A percentile compares a stretch with the other conserved stretches of the same genome.
Evolutionary conservation across 1,139 yeast genomes (phyloP).

Genomic region (Casaregolazyma suthepensis): DNA sequence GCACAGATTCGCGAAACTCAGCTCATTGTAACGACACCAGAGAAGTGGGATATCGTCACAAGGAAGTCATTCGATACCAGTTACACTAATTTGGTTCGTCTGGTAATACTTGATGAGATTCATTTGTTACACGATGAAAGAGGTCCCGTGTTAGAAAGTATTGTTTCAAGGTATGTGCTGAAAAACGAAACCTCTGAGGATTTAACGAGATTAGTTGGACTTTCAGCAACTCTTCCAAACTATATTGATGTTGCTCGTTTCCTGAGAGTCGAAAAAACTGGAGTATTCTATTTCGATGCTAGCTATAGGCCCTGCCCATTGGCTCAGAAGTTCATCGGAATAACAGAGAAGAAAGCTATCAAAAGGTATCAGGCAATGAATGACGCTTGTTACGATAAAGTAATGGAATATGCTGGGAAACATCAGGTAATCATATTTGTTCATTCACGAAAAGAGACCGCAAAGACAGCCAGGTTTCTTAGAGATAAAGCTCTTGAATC

Average conservation of each 20-base stretch:
- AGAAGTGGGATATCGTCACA: conserved; percentile 95
- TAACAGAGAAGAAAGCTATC: conserved; percentile 78
- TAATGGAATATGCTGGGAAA: conserved; percentile 56
- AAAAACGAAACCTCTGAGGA: conserved; percentile 41
- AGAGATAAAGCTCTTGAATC: conserved; percentile 55
- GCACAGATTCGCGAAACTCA: conserved; percentile 77
- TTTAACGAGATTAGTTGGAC: conserved; percentile 66
- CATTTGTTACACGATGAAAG: conserved; percentile 91
- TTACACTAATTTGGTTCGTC: conserved; percentile 55
- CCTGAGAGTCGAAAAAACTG: conserved; percentile 58
- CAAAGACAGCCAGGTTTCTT: conserved; percentile 72
- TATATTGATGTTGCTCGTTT: conserved; percentile 83
- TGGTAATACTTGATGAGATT: conserved; percentile 88
- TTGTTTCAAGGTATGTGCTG: conserved; percentile 69
- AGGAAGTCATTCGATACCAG: conserved; percentile 65
- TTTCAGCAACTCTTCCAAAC: conserved; percentile 93
- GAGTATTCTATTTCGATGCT: conserved; percentile 74
- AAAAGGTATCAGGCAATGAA: conserved; percentile 79
- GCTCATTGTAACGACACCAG: conserved; percentile 86
- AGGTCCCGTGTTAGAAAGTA: conserved; percentile 90
- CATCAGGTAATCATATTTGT: conserved; percentile 87
- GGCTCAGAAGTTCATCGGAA: conserved; percentile 81
- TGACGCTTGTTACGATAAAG: conserved; percentile 83
- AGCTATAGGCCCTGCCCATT: conserved; percentile 89
- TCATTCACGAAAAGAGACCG: conserved; percentile 90